Base-by-base conservation (phyloP, 352 stramenopile species). In the Globisporangium mamillatum region DNA sequence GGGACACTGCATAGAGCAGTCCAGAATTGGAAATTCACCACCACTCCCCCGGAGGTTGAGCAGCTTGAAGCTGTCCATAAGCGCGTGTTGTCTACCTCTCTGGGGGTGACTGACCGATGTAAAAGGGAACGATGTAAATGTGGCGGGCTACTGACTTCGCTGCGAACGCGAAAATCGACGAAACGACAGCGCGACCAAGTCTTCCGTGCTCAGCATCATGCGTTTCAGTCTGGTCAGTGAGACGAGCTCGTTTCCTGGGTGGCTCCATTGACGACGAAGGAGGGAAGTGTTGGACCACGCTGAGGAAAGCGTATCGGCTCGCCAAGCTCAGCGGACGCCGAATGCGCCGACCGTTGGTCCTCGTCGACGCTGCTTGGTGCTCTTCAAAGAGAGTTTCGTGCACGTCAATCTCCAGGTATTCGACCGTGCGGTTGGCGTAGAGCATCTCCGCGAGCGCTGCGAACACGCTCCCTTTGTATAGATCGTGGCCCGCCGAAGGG, bases 131-230 rank as follows among this genome's bases (percentile, higher is more conserved):
- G 27, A 32, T 32, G 27, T 32, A 36, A 36, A 57, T 57, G 10
- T 32, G 12, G 50, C 22, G 22, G 14, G 3, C 16, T 10, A n/a
- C n/a, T 18, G 9, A 7, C 52, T 64, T 16, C 3, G 25, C 59
- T 25, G 41, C 59, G 22, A 64, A 64, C 41, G 10, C 59, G 18
- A 64, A 56, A 18, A 64, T 53, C 6, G n/a, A 36, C 41, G 16
- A 53, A 4, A 56, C 14, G 0, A 38, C 24, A 32, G 24, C 41
- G 22, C 12, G 24, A 9, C 25, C 41, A 3, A 64, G 59, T 25
- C 25, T 36, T 22, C 25, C 12, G 38, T n/a, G 9, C 14, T 8
- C 1, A 24, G 9, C 12, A 16, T 32, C 22, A 8, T 36, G 14
- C 34, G 24, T 8, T n/a, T 48, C 41, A 48, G 41, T n/a, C 3